Percentiles rank a stretch among this genome's conserved stretches.
These are phyloP conservation scores for Drosera capensis DNA, from an alignment of 148 eudicot species.

Conservation along the genomic window DNA sequence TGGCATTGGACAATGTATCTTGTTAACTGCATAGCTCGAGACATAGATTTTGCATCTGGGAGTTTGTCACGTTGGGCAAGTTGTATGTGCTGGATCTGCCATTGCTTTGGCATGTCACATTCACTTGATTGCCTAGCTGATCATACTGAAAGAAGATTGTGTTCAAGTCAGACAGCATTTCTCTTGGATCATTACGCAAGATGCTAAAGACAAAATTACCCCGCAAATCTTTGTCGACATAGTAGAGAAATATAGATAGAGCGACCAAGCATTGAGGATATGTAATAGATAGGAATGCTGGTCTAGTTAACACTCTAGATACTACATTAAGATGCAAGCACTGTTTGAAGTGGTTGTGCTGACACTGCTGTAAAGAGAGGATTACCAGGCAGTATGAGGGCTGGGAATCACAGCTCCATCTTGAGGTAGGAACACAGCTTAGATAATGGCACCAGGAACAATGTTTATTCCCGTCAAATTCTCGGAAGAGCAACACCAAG, in stretches of 20 bases:
- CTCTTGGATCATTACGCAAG: too few species aligned
- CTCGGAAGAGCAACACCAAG: conserved; percentile 46
- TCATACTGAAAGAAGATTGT: conserved; percentile 28
- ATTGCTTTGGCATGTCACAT: conserved; percentile 50
- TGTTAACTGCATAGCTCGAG: conserved; percentile 33
- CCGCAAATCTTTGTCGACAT: too few species aligned
- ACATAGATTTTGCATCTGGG: conserved; percentile 56
- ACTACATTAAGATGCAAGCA: too few species aligned
- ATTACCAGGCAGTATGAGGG: conserved; percentile 50
- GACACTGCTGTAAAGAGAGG: too few species aligned
- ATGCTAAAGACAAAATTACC: too few species aligned
- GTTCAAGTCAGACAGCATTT: background rate
- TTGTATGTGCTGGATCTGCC: conserved; percentile 34
- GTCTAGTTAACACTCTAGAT: too few species aligned
- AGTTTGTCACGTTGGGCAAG: conserved; percentile 33
- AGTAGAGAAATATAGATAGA: background rate
- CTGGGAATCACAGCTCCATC: conserved; percentile 52
- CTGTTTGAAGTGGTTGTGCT: too few species aligned
- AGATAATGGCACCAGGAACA: conserved; percentile 94
- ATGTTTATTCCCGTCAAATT: conserved; percentile 49
- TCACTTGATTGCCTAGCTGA: conserved; percentile 36
- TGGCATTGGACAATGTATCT: too few species aligned
- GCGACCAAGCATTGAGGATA: background rate
- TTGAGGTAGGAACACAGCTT: conserved; percentile 62
- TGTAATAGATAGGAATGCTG: too few species aligned